phyloP scores from a whole-genome alignment of 2,329 filamentous ascomycete species.

The Aspergillus sp. region DNA sequence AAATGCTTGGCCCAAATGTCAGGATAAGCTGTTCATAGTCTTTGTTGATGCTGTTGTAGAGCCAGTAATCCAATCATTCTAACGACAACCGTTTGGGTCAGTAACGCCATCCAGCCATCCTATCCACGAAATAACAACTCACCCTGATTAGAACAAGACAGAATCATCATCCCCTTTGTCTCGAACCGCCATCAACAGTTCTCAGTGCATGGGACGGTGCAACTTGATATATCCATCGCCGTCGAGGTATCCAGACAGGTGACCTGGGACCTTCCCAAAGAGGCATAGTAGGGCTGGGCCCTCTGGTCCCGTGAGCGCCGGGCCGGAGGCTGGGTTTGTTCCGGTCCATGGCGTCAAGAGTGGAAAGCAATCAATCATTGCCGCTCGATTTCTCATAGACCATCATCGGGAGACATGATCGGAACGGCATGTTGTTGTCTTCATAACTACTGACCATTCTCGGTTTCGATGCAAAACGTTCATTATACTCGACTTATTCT shows the following conservation, averaged over 20 bases:
- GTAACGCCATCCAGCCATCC: too few species aligned
- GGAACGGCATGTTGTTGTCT: neutral
- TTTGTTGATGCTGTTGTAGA: too few species aligned
- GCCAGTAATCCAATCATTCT: too few species aligned
- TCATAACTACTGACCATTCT: conserved; percentile 1
- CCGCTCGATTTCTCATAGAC: conserved; percentile 28
- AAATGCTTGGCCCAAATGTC: too few species aligned
- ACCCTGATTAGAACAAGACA: too few species aligned
- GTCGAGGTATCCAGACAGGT: too few species aligned
- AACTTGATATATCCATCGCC: too few species aligned
- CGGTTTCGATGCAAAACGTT: conserved; percentile 21
- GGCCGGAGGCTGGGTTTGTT: conserved; percentile 16
- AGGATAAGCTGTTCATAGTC: neutral
- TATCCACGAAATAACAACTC: too few species aligned
- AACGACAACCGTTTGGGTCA: too few species aligned
- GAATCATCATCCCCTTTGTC: too few species aligned
- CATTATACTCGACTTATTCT: conserved; percentile 9
- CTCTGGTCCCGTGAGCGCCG: conserved; percentile 21
- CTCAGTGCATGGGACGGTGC: too few species aligned
- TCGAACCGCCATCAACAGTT: too few species aligned
- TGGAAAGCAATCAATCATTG: conserved; percentile 26
- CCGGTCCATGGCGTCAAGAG: conserved; percentile 24
- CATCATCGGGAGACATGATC: conserved; percentile 6
- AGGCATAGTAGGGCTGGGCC: conserved; percentile 27
- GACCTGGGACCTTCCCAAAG: conserved; percentile 14